These are phyloP conservation scores for Wickerhamiella slavikovae DNA, from an alignment of 805 yeast species.

Conservation along the genomic window DNA sequence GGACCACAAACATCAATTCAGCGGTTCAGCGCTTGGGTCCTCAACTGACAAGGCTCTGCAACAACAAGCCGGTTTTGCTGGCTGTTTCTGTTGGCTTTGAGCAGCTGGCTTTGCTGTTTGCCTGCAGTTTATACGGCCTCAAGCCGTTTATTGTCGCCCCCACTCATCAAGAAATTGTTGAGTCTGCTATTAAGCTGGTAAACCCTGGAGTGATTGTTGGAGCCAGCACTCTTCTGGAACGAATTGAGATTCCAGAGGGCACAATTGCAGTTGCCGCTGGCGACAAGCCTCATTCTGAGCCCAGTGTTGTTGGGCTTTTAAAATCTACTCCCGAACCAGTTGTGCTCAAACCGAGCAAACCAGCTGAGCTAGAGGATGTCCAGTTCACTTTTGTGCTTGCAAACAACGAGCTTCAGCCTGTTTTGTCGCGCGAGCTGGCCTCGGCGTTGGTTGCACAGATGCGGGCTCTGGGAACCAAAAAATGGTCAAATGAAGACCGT, in stretches of 20 bases:
- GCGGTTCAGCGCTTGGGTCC: constrained; percentile 2
- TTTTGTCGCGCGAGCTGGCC: constrained; percentile 14
- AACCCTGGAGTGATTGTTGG: constrained; percentile 2
- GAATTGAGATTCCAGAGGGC: constrained; percentile 1
- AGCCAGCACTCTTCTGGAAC: neutral
- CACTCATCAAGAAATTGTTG: constrained; percentile 1
- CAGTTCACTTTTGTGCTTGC: neutral
- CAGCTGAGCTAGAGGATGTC: too few species aligned
- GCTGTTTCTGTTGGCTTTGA: too few species aligned
- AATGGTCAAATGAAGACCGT: constrained; percentile 14
- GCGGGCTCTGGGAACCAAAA: constrained; percentile 15
- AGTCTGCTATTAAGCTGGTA: constrained; percentile 2
- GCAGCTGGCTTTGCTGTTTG: constrained; percentile 9
- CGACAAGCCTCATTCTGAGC: neutral
- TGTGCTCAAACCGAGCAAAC: neutral
- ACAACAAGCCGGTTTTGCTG: too few species aligned
- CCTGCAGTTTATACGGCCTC: constrained; percentile 8
- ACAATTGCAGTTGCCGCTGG: constrained; percentile 3
- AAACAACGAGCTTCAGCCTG: constrained; percentile 1
- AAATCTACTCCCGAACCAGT: neutral
- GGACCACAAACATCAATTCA: constrained; percentile 2
- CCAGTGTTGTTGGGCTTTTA: neutral
- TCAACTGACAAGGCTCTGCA: constrained; percentile 3
- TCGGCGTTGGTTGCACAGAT: constrained; percentile 20
- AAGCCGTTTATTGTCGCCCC: constrained; percentile 1